Evolutionary conservation across 257 asterid species (phyloP), one percentile per base, ranked within the genome.

Genomic region (Solanum corneliomulleri): DNA sequence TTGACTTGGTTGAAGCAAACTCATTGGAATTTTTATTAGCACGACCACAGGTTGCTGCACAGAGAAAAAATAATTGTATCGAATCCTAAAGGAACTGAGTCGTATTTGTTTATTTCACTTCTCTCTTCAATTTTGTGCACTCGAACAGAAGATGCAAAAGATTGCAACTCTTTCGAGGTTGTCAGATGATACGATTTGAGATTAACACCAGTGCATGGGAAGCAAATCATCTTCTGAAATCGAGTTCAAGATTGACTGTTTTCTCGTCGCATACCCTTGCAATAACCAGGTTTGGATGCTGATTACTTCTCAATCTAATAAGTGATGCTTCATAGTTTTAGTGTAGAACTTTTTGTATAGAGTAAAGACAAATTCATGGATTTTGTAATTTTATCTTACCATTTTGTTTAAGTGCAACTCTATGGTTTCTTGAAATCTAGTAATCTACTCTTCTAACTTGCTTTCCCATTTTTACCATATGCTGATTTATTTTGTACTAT

Each of bases 1-100:
- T 85, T 69, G 45, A 85, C 15, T 31, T 74, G 39, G 81, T 89
- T 83, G 70, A 68, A 68, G 89, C 92, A 85, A 76, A 31, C 62
- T 90, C 72, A 89, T 86, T 86, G 83, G 84, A 86, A 10, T 81
- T 52, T 81, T 49, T 81, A 31, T 29, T 49, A 81, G 85, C 68
- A 49, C 70, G 18, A 49, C 85, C 69, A 49, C 64, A 81, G 68
- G 85, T 81, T 81, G 85, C 85, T 49, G 85, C 21, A 81, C 47
- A 37, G 85, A 81, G 85, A 49, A 42, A 76, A 71, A 7, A 41
- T 23, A 76, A 18, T 31, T 49, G 20, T 21, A 49, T 81, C 6
- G 70, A 31, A 49, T 49, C 45, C 85, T 16, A 49, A 81, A 47
- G 85, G 85, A 81, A 47, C 85, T 9, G 44, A 81, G 85, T 18